A percentile compares a stretch with the other conserved stretches of the same genome.
Conservation (phyloP, 495 filamentous ascomycete genomes). For the Niebla homalea region DNA sequence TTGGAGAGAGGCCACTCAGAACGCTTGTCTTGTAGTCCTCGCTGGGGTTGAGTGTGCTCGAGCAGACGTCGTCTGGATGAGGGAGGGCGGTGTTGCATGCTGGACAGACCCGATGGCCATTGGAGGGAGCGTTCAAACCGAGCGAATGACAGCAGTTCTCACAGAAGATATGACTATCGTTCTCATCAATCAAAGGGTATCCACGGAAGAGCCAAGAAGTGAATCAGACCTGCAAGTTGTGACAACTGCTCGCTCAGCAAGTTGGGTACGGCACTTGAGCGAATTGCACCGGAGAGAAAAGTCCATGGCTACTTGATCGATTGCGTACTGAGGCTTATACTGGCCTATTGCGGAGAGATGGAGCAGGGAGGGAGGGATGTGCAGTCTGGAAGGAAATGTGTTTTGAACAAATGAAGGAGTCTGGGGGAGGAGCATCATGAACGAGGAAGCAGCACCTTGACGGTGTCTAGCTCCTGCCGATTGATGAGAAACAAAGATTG, state of each 20-base stretch:
- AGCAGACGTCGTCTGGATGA: slow-evolving; percentile 66
- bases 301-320: slow-evolving; percentile 42
- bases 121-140: slow-evolving; percentile 47
- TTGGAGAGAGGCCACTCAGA: slow-evolving; percentile 72
- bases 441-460: not conserved
- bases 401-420: too few relatives aligned
- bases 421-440: too few relatives aligned
- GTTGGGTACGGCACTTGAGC: slow-evolving; percentile 59
- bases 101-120: slow-evolving; percentile 53
- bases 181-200: not conserved
- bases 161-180: slow-evolving; percentile 73
- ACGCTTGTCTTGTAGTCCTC: slow-evolving; percentile 93
- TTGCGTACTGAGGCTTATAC: not conserved
- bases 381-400: too few relatives aligned
- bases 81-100: slow-evolving; percentile 61
- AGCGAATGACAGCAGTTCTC: slow-evolving; percentile 54
- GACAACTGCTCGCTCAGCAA: slow-evolving; percentile 68
- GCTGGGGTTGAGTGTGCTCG: slow-evolving; percentile 63
- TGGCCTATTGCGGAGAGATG: too few relatives aligned
- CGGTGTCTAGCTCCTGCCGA: not conserved
- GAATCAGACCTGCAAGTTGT: slow-evolving; percentile 70
- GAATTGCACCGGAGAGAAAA: slow-evolving; percentile 67
- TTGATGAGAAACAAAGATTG: too few relatives aligned
- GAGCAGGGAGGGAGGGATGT: too few relatives aligned
- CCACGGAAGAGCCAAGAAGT: not conserved